Percentiles rank a stretch among this genome's conserved stretches.
These are phyloP conservation scores for Ophiocordyceps unilateralis DNA, from an alignment of 2,329 filamentous ascomycete genomes.

Conservation along the genomic window DNA sequence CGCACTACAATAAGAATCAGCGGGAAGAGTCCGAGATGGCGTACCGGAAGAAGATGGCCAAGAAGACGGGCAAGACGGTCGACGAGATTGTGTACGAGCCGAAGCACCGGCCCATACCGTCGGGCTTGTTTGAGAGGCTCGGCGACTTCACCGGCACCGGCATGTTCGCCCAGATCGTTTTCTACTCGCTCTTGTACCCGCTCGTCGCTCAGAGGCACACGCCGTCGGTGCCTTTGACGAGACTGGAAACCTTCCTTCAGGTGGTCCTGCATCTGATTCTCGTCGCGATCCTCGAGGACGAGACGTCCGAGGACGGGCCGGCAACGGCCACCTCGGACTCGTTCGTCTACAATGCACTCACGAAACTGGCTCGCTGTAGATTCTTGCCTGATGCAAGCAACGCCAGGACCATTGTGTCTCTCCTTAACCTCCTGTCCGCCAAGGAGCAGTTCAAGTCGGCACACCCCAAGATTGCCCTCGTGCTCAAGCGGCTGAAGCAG, in stretches of 20 bases:
- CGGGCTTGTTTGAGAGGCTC: constrained; percentile 61
- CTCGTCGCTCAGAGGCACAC: constrained; percentile 51
- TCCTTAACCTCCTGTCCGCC: constrained; percentile 42
- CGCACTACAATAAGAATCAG: constrained; percentile 93
- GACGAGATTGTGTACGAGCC: constrained; percentile 89
- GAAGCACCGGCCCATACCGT: constrained; percentile 55
- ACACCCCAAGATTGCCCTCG: constrained; percentile 67
- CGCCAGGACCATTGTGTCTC: constrained; percentile 44
- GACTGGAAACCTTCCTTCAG: constrained; percentile 82
- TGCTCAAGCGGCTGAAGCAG: constrained; percentile 72
- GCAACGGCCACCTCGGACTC: constrained; percentile 31
- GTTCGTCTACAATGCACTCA: constrained; percentile 57
- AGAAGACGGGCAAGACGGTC: constrained; percentile 63
- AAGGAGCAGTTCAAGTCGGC: constrained; percentile 68
- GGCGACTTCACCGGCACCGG: constrained; percentile 67
- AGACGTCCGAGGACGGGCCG: constrained; percentile 35
- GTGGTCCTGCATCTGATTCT: constrained; percentile 78
- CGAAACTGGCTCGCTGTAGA: constrained; percentile 42
- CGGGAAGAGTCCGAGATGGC: constrained; percentile 85
- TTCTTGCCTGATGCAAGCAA: constrained; percentile 38
- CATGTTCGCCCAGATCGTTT: constrained; percentile 79
- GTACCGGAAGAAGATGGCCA: constrained; percentile 74
- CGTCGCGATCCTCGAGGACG: constrained; percentile 73
- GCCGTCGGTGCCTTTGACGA: constrained; percentile 59
- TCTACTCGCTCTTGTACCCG: constrained; percentile 72